phyloP scores from a whole-genome alignment of 1,284 basidiomycete species.

The Athelia sp. region DNA sequence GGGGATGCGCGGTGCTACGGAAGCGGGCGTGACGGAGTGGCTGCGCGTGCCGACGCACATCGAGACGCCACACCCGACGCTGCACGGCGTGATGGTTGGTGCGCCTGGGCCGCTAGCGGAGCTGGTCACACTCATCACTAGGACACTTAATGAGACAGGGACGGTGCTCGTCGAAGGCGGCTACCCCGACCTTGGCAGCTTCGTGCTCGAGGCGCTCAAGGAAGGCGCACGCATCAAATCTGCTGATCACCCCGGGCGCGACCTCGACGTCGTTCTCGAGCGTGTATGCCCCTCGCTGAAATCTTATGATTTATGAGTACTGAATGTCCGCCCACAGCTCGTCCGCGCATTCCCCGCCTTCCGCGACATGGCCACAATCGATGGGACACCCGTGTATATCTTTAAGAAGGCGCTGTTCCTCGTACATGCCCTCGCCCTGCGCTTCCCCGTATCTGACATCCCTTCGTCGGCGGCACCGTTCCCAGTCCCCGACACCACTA shows the following conservation, averaged over 20 bases:
- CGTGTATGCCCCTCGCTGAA: slow-evolving; percentile 37
- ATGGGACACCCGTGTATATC: slow-evolving; percentile 67
- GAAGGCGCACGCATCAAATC: slow-evolving; percentile 41
- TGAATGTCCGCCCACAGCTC: slow-evolving; percentile 38
- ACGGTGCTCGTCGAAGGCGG: slow-evolving; percentile 52
- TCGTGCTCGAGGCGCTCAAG: slow-evolving; percentile 63
- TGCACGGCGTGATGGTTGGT: slow-evolving; percentile 72
- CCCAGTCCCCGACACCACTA: slow-evolving; percentile 53
- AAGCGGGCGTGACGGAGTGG: slow-evolving; percentile 62
- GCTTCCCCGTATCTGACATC: slow-evolving; percentile 60
- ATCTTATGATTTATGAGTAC: slow-evolving; percentile 8
- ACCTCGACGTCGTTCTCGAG: slow-evolving; percentile 60
- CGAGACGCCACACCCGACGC: slow-evolving; percentile 65
- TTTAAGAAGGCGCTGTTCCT: slow-evolving; percentile 90
- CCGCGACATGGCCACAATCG: slow-evolving; percentile 62
- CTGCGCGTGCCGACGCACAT: slow-evolving; percentile 65
- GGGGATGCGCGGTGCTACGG: slow-evolving; percentile 53
- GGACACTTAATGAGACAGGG: slow-evolving; percentile 71
- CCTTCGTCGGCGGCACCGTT: slow-evolving; percentile 43
- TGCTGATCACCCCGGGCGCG: slow-evolving; percentile 27
- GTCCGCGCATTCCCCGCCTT: slow-evolving; percentile 74
- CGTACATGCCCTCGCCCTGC: slow-evolving; percentile 61
- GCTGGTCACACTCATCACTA: slow-evolving; percentile 62
- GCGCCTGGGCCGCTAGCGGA: slow-evolving; percentile 73
- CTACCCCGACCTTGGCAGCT: slow-evolving; percentile 67